phyloP scores from a whole-genome alignment of 1,284 basidiomycete species.

The Pascua sp. region DNA sequence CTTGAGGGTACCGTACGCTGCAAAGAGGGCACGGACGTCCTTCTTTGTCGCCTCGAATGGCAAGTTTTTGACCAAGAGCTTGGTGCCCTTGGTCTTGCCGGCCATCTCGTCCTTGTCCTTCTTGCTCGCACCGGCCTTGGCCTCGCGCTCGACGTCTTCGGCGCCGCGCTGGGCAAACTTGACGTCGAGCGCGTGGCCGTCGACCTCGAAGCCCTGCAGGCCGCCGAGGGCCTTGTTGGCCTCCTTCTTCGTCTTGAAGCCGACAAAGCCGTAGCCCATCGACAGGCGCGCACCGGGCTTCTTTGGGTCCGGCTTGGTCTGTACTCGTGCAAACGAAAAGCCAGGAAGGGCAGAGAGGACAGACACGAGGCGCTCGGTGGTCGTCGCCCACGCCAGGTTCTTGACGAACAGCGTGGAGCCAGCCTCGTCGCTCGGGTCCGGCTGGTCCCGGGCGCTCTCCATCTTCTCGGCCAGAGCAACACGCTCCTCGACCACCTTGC shows the following conservation, averaged over 20 bases:
- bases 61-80: conserved; percentile 95
- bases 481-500: conserved; percentile 51
- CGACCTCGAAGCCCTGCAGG: conserved; percentile 77
- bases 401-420: conserved; percentile 91
- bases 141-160: conserved; percentile 59
- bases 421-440: conserved; percentile 56
- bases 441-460: conserved; percentile 38
- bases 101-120: conserved; percentile 27
- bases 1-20: conserved; percentile 86
- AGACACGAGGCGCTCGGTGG: conserved; percentile 65
- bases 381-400: conserved; percentile 89
- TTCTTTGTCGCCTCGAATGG: conserved; percentile 95
- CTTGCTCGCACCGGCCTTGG: conserved; percentile 26
- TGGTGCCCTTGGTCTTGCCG: conserved; percentile 62
- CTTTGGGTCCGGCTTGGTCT: conserved; percentile 85
- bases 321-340: conserved; percentile 83
- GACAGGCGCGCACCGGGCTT: conserved; percentile 62
- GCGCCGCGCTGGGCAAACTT: conserved; percentile 82
- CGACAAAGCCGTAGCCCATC: conserved; percentile 96
- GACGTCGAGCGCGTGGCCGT: conserved; percentile 79
- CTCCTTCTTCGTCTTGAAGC: conserved; percentile 71
- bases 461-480: conserved; percentile 22
- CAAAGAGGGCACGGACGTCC: conserved; percentile 82
- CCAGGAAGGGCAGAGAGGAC: conserved; percentile 74
- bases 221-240: conserved; percentile 74